phyloP scores from a whole-genome alignment of 2,329 filamentous ascomycete species.

The Penicillium sp. region DNA sequence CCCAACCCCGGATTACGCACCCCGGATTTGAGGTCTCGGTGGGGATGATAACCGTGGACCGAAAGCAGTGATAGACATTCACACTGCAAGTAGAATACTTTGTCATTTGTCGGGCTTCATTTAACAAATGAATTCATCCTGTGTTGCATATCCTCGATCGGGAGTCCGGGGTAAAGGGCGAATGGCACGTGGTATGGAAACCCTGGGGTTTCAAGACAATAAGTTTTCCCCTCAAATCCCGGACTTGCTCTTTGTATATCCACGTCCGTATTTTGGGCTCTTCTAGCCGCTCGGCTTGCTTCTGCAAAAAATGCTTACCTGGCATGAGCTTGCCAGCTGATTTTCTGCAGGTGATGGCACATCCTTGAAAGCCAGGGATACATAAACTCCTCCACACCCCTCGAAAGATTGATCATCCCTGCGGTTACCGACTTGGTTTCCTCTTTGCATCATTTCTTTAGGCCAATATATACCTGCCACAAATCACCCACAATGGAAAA shows the following conservation, averaged over 20 bases:
- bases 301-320: not conserved
- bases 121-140: too few species aligned
- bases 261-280: not conserved
- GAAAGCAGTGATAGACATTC: too few species aligned
- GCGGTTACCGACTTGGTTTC: not conserved
- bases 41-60: not conserved
- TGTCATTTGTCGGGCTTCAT: too few species aligned
- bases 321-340: not conserved
- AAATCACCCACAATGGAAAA: conserved; percentile 3
- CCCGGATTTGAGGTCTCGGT: not conserved
- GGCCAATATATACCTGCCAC: not conserved
- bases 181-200: too few species aligned
- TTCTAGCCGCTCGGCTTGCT: not conserved
- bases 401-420: not conserved
- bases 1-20: not conserved
- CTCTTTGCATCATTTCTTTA: not conserved
- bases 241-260: not conserved
- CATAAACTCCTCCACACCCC: not conserved
- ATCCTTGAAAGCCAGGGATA: not conserved
- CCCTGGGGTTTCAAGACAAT: too few species aligned
- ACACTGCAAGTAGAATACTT: too few species aligned
- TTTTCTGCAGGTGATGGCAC: not conserved
- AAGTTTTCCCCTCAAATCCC: not conserved
- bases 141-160: too few species aligned
- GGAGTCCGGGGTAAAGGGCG: too few species aligned